Evolutionary conservation across 805 yeast species (phyloP).

Genomic region (Kuraishia piskuri): DNA sequence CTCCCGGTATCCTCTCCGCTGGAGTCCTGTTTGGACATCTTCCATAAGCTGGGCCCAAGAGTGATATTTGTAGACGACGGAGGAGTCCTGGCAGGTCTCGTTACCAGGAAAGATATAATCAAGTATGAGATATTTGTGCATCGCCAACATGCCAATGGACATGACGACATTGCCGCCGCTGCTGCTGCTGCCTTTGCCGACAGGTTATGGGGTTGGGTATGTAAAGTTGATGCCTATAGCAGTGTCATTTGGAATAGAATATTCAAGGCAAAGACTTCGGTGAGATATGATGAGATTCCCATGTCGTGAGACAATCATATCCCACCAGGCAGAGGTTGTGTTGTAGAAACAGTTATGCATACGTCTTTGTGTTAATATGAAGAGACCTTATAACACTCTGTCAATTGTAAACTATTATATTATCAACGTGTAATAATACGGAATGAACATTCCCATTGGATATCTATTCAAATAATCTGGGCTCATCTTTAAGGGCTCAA

Average conservation of each 20-base stretch:
- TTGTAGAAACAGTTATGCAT: background rate
- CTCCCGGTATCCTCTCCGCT: constrained; percentile 46
- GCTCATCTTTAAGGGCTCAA: no score
- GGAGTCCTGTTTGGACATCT: constrained; percentile 56
- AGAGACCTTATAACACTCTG: no score
- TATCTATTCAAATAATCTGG: no score
- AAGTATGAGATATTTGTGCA: constrained; percentile 41
- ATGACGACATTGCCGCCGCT: constrained; percentile 2
- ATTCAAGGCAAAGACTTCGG: background rate
- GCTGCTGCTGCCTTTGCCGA: constrained; percentile 11
- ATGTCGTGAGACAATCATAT: constrained; percentile 1
- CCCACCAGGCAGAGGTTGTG: no score
- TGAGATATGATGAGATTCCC: background rate
- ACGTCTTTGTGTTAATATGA: background rate
- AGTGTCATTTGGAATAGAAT: constrained; percentile 9
- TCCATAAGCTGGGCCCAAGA: constrained; percentile 74
- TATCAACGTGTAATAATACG: background rate
- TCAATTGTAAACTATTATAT: no score
- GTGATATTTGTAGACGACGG: constrained; percentile 56
- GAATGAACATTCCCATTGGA: no score
- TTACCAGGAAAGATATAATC: constrained; percentile 79
- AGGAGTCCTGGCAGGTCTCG: constrained; percentile 61
- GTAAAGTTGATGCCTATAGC: constrained; percentile 4
- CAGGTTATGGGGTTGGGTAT: constrained; percentile 15
- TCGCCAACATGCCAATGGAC: constrained; percentile 13